Evolutionary conservation across 75 land plant species (phyloP), one percentile per base, ranked within the genome.

Genomic region (Cupressus sempervirens): DNA sequence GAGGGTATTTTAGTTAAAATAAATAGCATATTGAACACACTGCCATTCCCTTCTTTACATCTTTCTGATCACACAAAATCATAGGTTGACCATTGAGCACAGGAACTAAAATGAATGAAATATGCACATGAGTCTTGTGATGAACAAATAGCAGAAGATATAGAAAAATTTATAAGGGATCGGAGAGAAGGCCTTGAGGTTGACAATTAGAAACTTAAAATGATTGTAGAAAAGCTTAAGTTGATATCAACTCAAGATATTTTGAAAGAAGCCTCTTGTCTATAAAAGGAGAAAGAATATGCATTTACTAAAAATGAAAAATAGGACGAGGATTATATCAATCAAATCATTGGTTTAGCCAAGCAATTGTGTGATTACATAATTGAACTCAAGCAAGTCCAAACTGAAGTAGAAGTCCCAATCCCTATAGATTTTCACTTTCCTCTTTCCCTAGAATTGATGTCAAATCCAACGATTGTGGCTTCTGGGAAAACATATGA

Each of bases 401-500:
- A 82, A 29, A 46, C 73, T 16, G 87, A 86, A 70, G 85, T 84
- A 20, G 91, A 88, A 6, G 86, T 87, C 7, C 83, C 84, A 58
- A 91, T 91, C 34, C 91, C 92, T 56, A 67, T 89, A 54, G 92
- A 91, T 54, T 91, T 91, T 70, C 84, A 87, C 9, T 91, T 91
- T 50, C 92, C 92, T 13, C 84, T 91, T 30, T 91, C 92, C 11
- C 68, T 84, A 85, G 87, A 91, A 68, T 85, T 91, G 40, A 91
- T 91, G 92, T 83, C 91, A 34, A 91, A 91, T 58, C 92, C 92
- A 23, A 91, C 90, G 26, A 91, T 91, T n/a, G 92, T 91, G 4
- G 92, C 92, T 53, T 91, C 92, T 48, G 92, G 92, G 52, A 91
- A 91, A 80, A 91, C 92, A 3, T 91, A 90, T 81, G 92, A 91